Evolutionary conservation across 2,329 filamentous ascomycete genomes (phyloP), one percentile per base, ranked within the genome.

Genomic region (Rhynchosporium secalis): DNA sequence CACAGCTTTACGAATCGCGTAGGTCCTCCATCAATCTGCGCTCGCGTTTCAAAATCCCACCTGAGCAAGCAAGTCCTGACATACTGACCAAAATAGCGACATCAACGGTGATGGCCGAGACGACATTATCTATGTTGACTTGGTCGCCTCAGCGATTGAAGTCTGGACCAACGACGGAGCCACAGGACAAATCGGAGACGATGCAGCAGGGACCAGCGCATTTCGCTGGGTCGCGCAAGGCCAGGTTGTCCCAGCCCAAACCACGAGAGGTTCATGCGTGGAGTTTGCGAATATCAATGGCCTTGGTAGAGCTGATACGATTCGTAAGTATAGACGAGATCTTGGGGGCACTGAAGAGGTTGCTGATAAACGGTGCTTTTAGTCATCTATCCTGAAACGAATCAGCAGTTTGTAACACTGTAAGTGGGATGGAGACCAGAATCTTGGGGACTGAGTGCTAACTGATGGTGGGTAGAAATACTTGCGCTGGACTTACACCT

Each of bases 261-360:
- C 47, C 12, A 40, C 43, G 20, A 26, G 57, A 49, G 57, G 57
- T 20, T 54, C 57, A 10, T 51, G 47, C 15, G 40, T 60, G 2
- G 47, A 60, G 15, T 52, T 60, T 54, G 48, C 48, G 6, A 60
- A 60, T 45, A 31, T 60, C 28, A 52, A 60, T 36, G 57, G 57
- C 8, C 10, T 54, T 28, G 57, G 48, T 2, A 12, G 57, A 60
- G 57, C 57, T 4, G 57, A 60, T 43, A 43, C 36, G 26, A 36
- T 60, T 15, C 47, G 54, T 56, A 45, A 56, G 54, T 56, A 31
- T 10, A 12, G 4, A n/a, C 7, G 13, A 29, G 12, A 13, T 12
- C 6, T 7, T 8, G 31, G 28, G 48, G 33, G 29, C 38, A 45
- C 26, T 56, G 54, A 45, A 40, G 5, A 6, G 8, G 31, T 54